Conservation (phyloP, 495 filamentous ascomycete genomes). For the Physcia stellaris region DNA sequence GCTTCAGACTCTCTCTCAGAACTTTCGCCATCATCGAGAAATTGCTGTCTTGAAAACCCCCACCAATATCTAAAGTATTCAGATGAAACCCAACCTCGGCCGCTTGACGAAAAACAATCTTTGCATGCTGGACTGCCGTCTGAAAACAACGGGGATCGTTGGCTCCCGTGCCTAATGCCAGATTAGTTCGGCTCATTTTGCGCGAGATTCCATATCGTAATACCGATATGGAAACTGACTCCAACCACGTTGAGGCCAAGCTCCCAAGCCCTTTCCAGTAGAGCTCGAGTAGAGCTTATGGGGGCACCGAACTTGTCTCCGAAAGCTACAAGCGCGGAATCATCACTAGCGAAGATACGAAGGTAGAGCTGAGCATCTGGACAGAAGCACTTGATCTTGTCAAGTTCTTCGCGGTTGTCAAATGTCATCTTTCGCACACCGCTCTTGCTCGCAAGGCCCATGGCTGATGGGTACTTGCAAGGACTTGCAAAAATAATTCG, state of each 20-base stretch:
- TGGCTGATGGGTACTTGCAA: conserved; percentile 16
- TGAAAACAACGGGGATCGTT: conserved; percentile 14
- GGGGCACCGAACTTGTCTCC: conserved; percentile 23
- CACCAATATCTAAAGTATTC: conserved; percentile 20
- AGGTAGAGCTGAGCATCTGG: conserved; percentile 19
- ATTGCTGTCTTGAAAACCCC: conserved; percentile 18
- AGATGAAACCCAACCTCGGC: conserved; percentile 8
- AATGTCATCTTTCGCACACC: conserved; percentile 21
- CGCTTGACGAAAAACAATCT: conserved; percentile 15
- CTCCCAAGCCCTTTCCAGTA: conserved; percentile 16
- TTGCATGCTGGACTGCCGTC: conserved; percentile 17
- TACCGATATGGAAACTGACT: conserved; percentile 27
- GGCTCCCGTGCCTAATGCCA: too few relatives aligned
- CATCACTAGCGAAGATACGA: conserved; percentile 20
- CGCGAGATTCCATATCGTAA: too few relatives aligned
- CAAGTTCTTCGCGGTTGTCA: conserved; percentile 24
- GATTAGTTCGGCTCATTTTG: too few relatives aligned
- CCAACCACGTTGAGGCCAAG: conserved; percentile 20
- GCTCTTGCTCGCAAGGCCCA: conserved; percentile 13
- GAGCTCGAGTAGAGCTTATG: conserved; percentile 7
- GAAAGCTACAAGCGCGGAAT: conserved; percentile 14
- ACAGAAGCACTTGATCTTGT: conserved; percentile 18
- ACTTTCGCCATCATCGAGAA: conserved; percentile 15
- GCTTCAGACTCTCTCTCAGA: conserved; percentile 5
- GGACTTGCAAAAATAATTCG: conserved; percentile 25